Conservation (phyloP, 345 rosid genomes). For the Erysimum cheiranthoides region DNA sequence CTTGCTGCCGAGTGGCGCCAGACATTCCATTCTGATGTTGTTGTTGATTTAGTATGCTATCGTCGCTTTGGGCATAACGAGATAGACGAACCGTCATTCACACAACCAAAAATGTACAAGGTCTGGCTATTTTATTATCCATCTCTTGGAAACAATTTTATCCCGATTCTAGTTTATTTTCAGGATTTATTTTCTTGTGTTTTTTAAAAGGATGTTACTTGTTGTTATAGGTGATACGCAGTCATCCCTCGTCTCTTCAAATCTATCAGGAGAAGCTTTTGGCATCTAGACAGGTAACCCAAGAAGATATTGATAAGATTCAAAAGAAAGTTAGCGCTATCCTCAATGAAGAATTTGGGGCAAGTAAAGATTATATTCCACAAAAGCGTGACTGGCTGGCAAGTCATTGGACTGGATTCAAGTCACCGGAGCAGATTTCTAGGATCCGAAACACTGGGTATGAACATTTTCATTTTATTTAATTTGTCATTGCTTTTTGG, state of each 20-base stretch:
- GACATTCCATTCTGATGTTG: constrained; percentile 81
- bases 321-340: constrained; percentile 64
- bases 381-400: constrained; percentile 81
- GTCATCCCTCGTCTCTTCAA: constrained; percentile 67
- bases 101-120: constrained; percentile 86
- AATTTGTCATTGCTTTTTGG: constrained; percentile 17
- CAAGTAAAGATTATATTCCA: constrained; percentile 70
- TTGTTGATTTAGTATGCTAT: constrained; percentile 81
- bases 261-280: constrained; percentile 65
- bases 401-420: constrained; percentile 78
- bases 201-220: constrained; percentile 6
- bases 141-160: neutral
- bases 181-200: neutral
- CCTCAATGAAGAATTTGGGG: constrained; percentile 71
- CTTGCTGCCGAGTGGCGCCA: constrained; percentile 95
- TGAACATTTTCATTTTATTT: constrained; percentile 16
- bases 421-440: constrained; percentile 82
- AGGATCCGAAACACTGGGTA: constrained; percentile 77
- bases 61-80: constrained; percentile 88
- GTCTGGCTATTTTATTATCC: constrained; percentile 42
- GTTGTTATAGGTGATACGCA: constrained; percentile 59
- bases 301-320: constrained; percentile 65
- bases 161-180: neutral
- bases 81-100: constrained; percentile 84
- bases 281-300: constrained; percentile 63